Conservation (phyloP, 2,329 filamentous ascomycete species). For the Purpureocillium lavendulum region DNA sequence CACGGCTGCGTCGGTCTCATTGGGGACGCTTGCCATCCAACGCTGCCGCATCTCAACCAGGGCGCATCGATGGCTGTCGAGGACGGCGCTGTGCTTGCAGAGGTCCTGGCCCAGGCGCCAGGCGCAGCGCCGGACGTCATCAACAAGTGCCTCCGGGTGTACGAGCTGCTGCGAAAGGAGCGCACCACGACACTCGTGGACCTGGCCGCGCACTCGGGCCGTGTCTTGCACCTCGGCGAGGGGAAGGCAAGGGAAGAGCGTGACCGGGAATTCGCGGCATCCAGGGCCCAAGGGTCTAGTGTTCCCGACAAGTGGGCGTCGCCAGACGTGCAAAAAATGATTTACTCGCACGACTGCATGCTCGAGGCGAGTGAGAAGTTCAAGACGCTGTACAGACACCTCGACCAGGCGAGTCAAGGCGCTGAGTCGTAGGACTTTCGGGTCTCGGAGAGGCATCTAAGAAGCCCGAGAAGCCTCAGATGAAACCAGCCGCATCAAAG, state of each 20-base stretch:
- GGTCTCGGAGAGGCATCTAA: no score
- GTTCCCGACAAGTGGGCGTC: constrained; percentile 63
- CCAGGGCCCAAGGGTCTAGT: constrained; percentile 36
- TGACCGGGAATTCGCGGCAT: constrained; percentile 44
- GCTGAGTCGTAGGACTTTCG: no score
- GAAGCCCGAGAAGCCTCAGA: constrained; percentile 1
- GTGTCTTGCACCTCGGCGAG: constrained; percentile 45
- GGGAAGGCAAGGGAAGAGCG: constrained; percentile 48
- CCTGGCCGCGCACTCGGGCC: constrained; percentile 40
- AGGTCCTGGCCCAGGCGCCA: constrained; percentile 35
- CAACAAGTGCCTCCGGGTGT: constrained; percentile 42
- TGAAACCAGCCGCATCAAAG: constrained; percentile 12
- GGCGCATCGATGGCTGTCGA: constrained; percentile 60
- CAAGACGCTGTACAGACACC: constrained; percentile 32
- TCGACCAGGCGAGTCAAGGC: no score
- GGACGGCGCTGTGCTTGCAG: constrained; percentile 52
- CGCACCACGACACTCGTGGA: constrained; percentile 45
- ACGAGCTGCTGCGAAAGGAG: constrained; percentile 48
- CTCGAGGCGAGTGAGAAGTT: constrained; percentile 43
- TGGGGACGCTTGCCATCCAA: constrained; percentile 60
- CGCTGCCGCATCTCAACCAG: constrained; percentile 57
- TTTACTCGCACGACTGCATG: constrained; percentile 56
- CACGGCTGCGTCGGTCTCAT: constrained; percentile 47
- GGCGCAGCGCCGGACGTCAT: constrained; percentile 27
- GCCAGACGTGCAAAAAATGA: constrained; percentile 56